Base-by-base conservation (phyloP, 768 basidiomycete genomes). In the Suillus placidus region DNA sequence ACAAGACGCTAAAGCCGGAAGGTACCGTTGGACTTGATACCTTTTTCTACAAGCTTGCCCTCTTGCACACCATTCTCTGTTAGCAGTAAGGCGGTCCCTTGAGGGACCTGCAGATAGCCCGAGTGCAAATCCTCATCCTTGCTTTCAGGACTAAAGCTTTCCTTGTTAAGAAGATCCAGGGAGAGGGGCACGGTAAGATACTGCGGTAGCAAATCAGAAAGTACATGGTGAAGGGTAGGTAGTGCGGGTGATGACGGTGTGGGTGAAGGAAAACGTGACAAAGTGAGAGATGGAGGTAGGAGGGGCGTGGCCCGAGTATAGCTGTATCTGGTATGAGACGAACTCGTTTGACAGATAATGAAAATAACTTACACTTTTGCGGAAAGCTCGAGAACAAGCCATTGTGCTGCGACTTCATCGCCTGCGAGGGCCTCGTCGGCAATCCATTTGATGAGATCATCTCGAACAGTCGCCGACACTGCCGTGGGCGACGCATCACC, bases 71-170 rank as follows among this genome's bases (percentile, higher is more conserved):
- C 86, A 64, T 80, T 80, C 72, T 94, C 93, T 0, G 88, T 87
- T 43, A 94, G 72, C 16, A 93, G 72, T 35, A 90, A 77, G 3
- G 84, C 72, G 7, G 85, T 84, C 4, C 89, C 88, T 14, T 77
- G 76, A 2, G 93, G 88, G 16, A 93, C 82, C 71, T 95, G 93
- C 34, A 95, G 79, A 68, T 83, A 83, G 3, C 93, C 93, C 2
- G 90, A 86, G 66, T 89, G 87, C 6, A 95, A 78, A 69, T 93
- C 91, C 58, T 92, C 84, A 65, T 88, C 86, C 56, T 86, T 88
- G 69, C 83, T 84, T 71, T 90, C 87, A 0, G 92, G 93, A 38
- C 76, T 76, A 71, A 91, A 93, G 1, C 76, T 70, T 0, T 75
- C 80, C 30, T 78, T 80, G 71, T 94, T 94, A 57, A 94, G 74